phyloP scores from a whole-genome alignment of 2,329 filamentous ascomycete species.

The Trichoderma sp. region DNA sequence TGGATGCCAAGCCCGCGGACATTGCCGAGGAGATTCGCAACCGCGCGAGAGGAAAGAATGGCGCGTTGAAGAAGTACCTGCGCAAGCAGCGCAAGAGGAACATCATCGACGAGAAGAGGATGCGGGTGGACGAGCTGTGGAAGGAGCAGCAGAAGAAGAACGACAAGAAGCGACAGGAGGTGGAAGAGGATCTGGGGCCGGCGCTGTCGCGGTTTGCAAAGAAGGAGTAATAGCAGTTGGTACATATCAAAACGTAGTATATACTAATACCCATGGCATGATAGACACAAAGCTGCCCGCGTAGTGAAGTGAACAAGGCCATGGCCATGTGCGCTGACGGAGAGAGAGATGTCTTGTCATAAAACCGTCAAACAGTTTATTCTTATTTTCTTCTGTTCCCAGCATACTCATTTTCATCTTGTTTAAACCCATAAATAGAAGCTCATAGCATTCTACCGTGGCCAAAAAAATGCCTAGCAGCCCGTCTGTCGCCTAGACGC shows the following conservation, averaged over 20 bases:
- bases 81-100: constrained; percentile 92
- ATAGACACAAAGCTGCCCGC: neutral
- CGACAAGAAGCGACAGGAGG: constrained; percentile 62
- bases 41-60: constrained; percentile 84
- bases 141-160: constrained; percentile 69
- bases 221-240: constrained; percentile 53
- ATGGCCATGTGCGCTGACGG: neutral
- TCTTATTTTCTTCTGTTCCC: constrained; percentile 4
- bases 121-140: constrained; percentile 82
- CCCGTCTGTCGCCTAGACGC: constrained; percentile 6
- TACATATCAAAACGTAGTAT: constrained; percentile 21
- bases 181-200: constrained; percentile 76
- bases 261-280: constrained; percentile 29
- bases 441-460: neutral
- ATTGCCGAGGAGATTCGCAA: constrained; percentile 68
- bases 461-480: neutral
- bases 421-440: neutral
- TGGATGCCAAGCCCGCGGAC: constrained; percentile 67
- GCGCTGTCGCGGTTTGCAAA: constrained; percentile 82
- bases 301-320: neutral
- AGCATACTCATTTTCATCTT: neutral
- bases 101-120: constrained; percentile 91
- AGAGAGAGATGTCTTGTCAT: neutral
- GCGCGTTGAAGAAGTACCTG: constrained; percentile 81
- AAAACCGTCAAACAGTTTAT: constrained; percentile 6